A percentile compares a stretch with the other conserved stretches of the same genome.
These are phyloP conservation scores for Sugiyamaella sp. DNA, from an alignment of 1,139 yeast species.

Conservation along the genomic window DNA sequence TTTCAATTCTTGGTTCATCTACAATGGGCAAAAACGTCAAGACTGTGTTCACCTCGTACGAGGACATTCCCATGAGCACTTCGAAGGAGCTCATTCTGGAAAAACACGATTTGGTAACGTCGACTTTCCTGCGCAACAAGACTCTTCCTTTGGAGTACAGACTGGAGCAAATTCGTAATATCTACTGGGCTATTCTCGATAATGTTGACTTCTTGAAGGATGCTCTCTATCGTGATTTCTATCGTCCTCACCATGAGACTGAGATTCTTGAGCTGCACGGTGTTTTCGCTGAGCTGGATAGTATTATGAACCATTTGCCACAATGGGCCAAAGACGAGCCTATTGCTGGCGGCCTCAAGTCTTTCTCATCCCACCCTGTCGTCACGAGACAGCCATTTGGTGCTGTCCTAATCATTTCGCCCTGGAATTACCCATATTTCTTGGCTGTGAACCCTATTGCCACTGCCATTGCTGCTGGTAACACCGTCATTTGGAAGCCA, in stretches of 20 bases:
- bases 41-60: slow-evolving; percentile 16
- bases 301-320: slow-evolving; percentile 61
- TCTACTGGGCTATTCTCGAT: slow-evolving; percentile 68
- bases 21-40: background rate
- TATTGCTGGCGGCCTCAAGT: slow-evolving; percentile 51
- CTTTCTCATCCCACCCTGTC: slow-evolving; percentile 51
- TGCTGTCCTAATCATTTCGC: slow-evolving; percentile 71
- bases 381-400: slow-evolving; percentile 77
- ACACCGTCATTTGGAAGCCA: slow-evolving; percentile 78
- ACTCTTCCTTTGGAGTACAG: slow-evolving; percentile 61
- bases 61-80: slow-evolving; percentile 42
- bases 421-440: slow-evolving; percentile 84
- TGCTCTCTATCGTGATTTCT: slow-evolving; percentile 68
- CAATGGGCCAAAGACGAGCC: slow-evolving; percentile 62
- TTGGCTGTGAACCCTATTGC: slow-evolving; percentile 68
- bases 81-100: slow-evolving; percentile 54
- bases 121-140: slow-evolving; percentile 53
- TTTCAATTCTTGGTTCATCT: no score
- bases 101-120: slow-evolving; percentile 49
- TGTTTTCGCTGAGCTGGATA: slow-evolving; percentile 58
- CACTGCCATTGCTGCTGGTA: slow-evolving; percentile 89
- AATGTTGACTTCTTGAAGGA: slow-evolving; percentile 56
- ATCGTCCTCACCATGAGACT: slow-evolving; percentile 65
- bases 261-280: slow-evolving; percentile 58
- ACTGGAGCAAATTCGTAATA: slow-evolving; percentile 63